Base-by-base conservation (phyloP, 768 basidiomycete genomes). In the Leucocoprinus birnbaumii region DNA sequence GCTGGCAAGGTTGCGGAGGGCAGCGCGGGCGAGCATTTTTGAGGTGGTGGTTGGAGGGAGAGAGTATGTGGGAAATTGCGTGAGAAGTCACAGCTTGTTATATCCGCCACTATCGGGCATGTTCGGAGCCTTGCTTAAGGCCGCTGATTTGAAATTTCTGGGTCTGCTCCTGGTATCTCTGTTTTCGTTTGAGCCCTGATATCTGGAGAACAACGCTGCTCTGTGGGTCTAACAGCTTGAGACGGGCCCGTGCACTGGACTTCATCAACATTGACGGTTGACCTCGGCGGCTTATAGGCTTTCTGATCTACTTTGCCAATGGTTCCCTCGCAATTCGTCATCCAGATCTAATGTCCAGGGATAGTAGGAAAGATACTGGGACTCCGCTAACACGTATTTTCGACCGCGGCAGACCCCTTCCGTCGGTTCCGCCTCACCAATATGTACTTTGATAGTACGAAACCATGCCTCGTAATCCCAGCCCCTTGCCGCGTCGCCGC, bases 401-500 rank as follows among this genome's bases (percentile, higher is more conserved):
- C 96, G 2, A 98, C 94, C 0, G 94, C 96, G 21, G 93, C 88
- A 46, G 88, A 97, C 38, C 98, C 92, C 72, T 97, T 98, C 70
- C 85, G 91, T 35, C 78, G 97, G n/a, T 98, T 98, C 72, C 98
- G 98, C 69, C 74, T 96, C 63, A 96, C 96, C 74, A 98, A 96
- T 66, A 79, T 85, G 7, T 96, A 94, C 65, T 94, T 91, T 73
- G 94, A 97, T 66, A n/a, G n/a, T n/a, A 98, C 96, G 0, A 96
- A 98, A 60, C 94, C 94, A 0, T 94, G 91, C 63, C 77, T 95
- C 55, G 94, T 98, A 47, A 85, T 94, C 43, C 85, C 94, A 0
- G 92, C 94, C 0, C 98, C 95, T 71, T 87, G 87, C 60, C 98
- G 97, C 69, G 87, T 98, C 34, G 95, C 96, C 8, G 92, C 95